phyloP scores from a whole-genome alignment of 768 basidiomycete genomes.

The Mycena amicta region DNA sequence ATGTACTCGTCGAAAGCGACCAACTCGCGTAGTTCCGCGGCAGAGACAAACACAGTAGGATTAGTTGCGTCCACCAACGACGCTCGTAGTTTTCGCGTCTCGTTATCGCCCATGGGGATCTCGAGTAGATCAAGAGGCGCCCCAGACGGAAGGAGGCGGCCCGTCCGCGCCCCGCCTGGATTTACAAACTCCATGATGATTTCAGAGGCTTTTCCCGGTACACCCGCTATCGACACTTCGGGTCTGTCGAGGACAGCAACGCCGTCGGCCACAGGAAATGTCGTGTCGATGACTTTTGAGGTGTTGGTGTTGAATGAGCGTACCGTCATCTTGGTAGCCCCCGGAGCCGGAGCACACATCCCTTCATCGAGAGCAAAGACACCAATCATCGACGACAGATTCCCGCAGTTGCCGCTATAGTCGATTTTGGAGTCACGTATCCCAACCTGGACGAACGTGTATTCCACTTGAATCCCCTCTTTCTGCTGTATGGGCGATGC shows the following conservation, averaged over 20 bases:
- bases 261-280: constrained; percentile 55
- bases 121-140: constrained; percentile 47
- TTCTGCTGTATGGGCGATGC: constrained; percentile 45
- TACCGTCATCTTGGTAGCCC: constrained; percentile 42
- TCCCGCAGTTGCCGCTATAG: constrained; percentile 43
- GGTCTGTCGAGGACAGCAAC: constrained; percentile 50
- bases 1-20: constrained; percentile 41
- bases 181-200: constrained; percentile 68
- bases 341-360: constrained; percentile 38
- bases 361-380: constrained; percentile 72
- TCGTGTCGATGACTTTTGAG: constrained; percentile 65
- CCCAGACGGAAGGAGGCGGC: constrained; percentile 67
- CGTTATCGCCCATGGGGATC: no score
- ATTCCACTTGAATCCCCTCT: constrained; percentile 60
- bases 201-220: constrained; percentile 63
- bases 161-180: constrained; percentile 71
- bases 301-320: constrained; percentile 76
- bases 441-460: constrained; percentile 70
- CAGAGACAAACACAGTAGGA: constrained; percentile 65
- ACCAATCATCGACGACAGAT: constrained; percentile 73
- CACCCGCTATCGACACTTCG: constrained; percentile 65
- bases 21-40: constrained; percentile 42
- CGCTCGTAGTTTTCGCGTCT: constrained; percentile 34
- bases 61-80: constrained; percentile 77
- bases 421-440: constrained; percentile 64